Evolutionary conservation across 164 flowering plant genomes (phyloP).

Genomic region (Chimonanthus praecox): DNA sequence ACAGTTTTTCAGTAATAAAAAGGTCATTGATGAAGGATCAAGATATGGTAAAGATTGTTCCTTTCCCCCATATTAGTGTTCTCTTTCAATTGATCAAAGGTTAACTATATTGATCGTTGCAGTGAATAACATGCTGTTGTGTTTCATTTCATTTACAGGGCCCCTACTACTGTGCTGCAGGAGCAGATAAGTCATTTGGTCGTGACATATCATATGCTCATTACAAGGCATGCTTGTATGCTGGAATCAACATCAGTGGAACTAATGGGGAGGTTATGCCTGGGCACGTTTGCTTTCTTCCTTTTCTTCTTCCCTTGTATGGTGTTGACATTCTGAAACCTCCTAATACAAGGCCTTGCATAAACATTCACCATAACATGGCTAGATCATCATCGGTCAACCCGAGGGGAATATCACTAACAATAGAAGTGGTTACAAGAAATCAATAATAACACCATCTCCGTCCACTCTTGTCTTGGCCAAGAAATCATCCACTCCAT

Average conservation of each 20-base stretch:
- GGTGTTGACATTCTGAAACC: neutral
- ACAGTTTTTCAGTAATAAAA: slow-evolving; percentile 60
- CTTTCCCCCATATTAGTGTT: neutral
- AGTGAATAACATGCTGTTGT: neutral
- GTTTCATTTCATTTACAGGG: slow-evolving; percentile 42
- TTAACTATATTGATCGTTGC: neutral
- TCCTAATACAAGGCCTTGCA: too few species aligned
- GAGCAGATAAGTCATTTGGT: slow-evolving; percentile 95
- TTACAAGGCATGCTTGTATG: slow-evolving; percentile 97
- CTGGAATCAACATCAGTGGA: slow-evolving; percentile 94
- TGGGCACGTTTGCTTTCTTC: slow-evolving; percentile 68
- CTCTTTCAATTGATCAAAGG: neutral
- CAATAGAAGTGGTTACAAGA: too few species aligned
- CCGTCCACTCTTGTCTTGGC: too few species aligned
- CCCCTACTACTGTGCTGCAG: slow-evolving; percentile 92
- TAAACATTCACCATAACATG: too few species aligned
- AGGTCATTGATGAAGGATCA: slow-evolving; percentile 51
- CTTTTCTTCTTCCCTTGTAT: neutral
- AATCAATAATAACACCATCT: too few species aligned
- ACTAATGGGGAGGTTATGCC: slow-evolving; percentile 99
- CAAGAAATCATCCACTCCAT: too few species aligned
- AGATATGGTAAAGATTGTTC: too few species aligned
- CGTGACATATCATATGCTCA: slow-evolving; percentile 98
- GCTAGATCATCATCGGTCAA: too few species aligned
- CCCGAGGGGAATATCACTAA: too few species aligned